Percentiles rank a stretch among this genome's conserved stretches.
These are phyloP conservation scores for Aspergillus novoparasiticus DNA, from an alignment of 2,329 filamentous ascomycete genomes.

Conservation along the genomic window DNA sequence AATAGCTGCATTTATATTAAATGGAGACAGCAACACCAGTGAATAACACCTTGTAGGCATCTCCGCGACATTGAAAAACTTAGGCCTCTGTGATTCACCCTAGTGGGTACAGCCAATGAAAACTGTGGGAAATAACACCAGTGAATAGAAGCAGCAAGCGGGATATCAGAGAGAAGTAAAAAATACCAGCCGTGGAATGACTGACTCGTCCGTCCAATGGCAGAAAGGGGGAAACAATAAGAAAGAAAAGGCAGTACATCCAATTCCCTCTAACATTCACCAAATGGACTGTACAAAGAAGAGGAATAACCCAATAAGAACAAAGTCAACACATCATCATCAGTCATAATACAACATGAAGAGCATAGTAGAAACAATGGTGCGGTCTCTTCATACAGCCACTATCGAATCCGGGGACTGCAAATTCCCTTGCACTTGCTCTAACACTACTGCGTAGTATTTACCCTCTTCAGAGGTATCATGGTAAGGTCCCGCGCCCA, in stretches of 20 bases:
- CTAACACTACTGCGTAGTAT: conserved; percentile 41
- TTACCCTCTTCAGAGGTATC: conserved; percentile 40
- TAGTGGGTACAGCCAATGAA: neutral
- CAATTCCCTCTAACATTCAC: neutral
- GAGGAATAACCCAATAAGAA: neutral
- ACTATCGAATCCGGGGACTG: neutral
- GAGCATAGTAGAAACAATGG: neutral
- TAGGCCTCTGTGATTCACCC: neutral
- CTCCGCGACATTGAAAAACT: neutral
- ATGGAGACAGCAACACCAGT: neutral
- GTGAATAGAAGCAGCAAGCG: neutral
- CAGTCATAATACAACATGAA: conserved; percentile 1
- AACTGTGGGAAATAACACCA: neutral
- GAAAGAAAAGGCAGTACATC: neutral
- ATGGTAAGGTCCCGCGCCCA: conserved; percentile 38
- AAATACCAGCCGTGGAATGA: neutral
- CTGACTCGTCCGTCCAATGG: neutral
- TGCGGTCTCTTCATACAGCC: neutral
- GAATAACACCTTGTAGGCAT: neutral
- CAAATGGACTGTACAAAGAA: neutral
- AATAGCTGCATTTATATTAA: neutral
- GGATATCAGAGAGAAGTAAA: neutral
- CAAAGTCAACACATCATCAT: conserved; percentile 2
- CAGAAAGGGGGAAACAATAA: neutral
- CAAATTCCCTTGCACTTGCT: conserved; percentile 28